Evolutionary conservation across 306 rosid species (phyloP), one percentile per base, ranked within the genome.

Genomic region (Trifolium repens): DNA sequence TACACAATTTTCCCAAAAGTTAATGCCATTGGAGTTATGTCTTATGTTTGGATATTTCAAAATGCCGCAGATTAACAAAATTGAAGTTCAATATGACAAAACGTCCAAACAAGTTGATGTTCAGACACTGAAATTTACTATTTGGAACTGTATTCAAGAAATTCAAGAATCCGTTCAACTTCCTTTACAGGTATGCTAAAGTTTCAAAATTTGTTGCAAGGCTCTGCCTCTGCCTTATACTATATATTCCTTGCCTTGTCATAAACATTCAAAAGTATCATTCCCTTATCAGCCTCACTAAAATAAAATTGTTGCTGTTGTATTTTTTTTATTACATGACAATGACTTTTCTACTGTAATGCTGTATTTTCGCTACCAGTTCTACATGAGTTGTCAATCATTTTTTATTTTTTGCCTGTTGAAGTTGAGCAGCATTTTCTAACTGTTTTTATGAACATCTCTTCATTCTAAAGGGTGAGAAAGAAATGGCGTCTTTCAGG

Each of bases 51-150:
- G 78, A 74, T 84, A 30, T 76, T 69, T 85, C 16, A 60, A 3
- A 80, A 86, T 71, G 35, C 80, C 62, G 13, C 88, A 94, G 96
- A 89, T 94, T 69, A 94, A 87, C 73, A 91, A 90, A 90, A 84
- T 91, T 67, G 89, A 94, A 87, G 98, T 94, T 53, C 93, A 89
- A 80, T 90, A 85, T 79, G 98, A 91, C 86, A 89, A 90, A 88
- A 90, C 91, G 52, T 88, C 97, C 55, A 94, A 90, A 77, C 96
- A 90, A 91, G 98, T 94, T 15, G 94, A 91, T 59, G 97, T 90
- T 78, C 91, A 91, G 85, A 89, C 78, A 49, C 82, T 94, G 80
- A 94, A 94, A 81, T 81, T 60, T 61, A 86, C 91, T 26, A 89
- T 91, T 58, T 94, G 97, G 98, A 82, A 78, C 76, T 86, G 75